Evolutionary conservation across 352 stramenopile species (phyloP).

Genomic region (Thraustochytrium sp.): DNA sequence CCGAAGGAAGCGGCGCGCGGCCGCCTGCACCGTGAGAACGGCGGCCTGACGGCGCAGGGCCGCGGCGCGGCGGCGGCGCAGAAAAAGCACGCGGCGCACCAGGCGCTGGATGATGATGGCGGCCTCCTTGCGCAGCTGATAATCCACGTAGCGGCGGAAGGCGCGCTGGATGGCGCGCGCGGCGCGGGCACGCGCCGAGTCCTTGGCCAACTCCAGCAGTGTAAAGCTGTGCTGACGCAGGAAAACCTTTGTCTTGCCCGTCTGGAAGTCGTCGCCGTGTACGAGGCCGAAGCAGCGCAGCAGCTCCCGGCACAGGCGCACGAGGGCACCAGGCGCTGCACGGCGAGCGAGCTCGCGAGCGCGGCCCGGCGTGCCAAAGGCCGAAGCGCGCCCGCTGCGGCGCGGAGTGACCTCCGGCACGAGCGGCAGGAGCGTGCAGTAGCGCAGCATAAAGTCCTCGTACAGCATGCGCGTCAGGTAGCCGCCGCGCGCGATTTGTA

Average conservation of each 20-base stretch:
- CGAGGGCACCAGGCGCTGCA: not conserved
- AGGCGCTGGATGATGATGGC: constrained; percentile 8
- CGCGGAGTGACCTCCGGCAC: not conserved
- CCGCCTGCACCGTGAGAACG: not conserved
- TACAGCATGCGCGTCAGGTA: constrained; percentile 65
- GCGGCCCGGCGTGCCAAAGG: not conserved
- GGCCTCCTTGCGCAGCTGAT: not conserved
- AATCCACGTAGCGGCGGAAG: not conserved
- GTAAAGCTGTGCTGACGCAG: constrained; percentile 25
- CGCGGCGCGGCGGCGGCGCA: not conserved
- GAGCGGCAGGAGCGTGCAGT: constrained; percentile 54
- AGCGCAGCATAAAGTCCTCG: constrained; percentile 59
- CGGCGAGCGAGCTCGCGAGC: not conserved
- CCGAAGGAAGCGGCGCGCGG: not conserved
- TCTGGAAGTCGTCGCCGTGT: not conserved
- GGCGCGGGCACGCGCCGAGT: not conserved
- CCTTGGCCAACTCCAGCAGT: constrained; percentile 5
- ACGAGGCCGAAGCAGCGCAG: not conserved
- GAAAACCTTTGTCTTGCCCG: constrained; percentile 33
- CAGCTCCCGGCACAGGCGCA: not conserved
- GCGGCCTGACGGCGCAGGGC: not conserved
- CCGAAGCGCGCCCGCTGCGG: not conserved
- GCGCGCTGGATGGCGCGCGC: constrained; percentile 12
- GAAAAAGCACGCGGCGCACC: not conserved
- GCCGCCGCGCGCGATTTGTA: constrained; percentile 72